These are phyloP conservation scores for Microbotryum saponariae DNA, from an alignment of 1,284 basidiomycete species.

Conservation along the genomic window DNA sequence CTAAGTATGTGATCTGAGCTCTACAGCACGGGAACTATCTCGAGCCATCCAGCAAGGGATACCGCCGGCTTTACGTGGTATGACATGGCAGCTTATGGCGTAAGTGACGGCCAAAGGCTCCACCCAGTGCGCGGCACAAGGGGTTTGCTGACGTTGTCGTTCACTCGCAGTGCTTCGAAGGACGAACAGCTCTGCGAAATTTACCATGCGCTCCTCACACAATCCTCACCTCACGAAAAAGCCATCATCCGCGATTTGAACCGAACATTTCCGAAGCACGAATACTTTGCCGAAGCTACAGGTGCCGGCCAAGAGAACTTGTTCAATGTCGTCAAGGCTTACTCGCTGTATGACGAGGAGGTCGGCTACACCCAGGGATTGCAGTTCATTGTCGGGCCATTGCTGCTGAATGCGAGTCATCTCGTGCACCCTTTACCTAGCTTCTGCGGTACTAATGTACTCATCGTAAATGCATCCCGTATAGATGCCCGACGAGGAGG, in stretches of 20 bases:
- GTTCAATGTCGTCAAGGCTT: conserved; percentile 96
- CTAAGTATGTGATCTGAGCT: conserved; percentile 13
- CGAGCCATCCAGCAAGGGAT: conserved; percentile 88
- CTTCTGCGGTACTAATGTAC: not conserved
- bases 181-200: conserved; percentile 75
- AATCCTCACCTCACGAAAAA: conserved; percentile 81
- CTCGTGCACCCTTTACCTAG: not conserved
- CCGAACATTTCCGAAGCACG: conserved; percentile 95
- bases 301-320: conserved; percentile 93
- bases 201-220: conserved; percentile 77
- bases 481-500: conserved; percentile 97
- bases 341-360: conserved; percentile 88
- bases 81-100: conserved; percentile 98
- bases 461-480: conserved; percentile 10
- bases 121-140: too few species aligned
- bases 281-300: conserved; percentile 78
- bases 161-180: conserved; percentile 67
- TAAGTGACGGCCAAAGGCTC: conserved; percentile 16
- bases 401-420: conserved; percentile 72
- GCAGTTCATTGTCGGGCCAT: conserved; percentile 87
- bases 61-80: conserved; percentile 73
- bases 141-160: conserved; percentile 34
- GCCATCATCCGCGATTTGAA: conserved; percentile 84
- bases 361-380: conserved; percentile 97
- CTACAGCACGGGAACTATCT: conserved; percentile 62